Percentiles rank a stretch among this genome's conserved stretches.
These are phyloP conservation scores for Cardamine occulta DNA, from an alignment of 345 rosid species.

Conservation along the genomic window DNA sequence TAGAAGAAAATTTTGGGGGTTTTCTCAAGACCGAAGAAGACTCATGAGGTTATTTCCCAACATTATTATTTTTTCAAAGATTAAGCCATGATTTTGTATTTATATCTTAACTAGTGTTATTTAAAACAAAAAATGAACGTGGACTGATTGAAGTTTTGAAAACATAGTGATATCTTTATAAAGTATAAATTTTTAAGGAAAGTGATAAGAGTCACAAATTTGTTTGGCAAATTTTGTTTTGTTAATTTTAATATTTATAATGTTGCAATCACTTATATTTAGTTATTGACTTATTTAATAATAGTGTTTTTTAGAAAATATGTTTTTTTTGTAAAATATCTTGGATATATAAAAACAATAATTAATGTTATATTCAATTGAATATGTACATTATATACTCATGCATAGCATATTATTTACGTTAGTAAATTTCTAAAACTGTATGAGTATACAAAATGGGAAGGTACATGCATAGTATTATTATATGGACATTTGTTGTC, in stretches of 20 bases:
- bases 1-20: background rate
- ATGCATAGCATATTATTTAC: background rate
- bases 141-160: background rate
- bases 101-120: background rate
- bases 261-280: background rate
- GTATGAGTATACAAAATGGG: background rate
- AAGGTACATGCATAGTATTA: background rate
- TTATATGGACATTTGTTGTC: constrained; percentile 6
- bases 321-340: background rate
- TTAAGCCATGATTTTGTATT: background rate
- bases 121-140: background rate
- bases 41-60: background rate
- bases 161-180: background rate
- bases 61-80: background rate
- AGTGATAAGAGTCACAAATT: background rate
- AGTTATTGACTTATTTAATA: background rate
- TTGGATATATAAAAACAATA: background rate
- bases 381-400: background rate
- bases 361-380: background rate
- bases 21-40: background rate
- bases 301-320: background rate
- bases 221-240: background rate
- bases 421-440: background rate
- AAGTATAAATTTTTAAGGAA: background rate
- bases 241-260: background rate